These are phyloP conservation scores for Nakataea oryzae DNA, from an alignment of 2,329 filamentous ascomycete species.

Conservation along the genomic window DNA sequence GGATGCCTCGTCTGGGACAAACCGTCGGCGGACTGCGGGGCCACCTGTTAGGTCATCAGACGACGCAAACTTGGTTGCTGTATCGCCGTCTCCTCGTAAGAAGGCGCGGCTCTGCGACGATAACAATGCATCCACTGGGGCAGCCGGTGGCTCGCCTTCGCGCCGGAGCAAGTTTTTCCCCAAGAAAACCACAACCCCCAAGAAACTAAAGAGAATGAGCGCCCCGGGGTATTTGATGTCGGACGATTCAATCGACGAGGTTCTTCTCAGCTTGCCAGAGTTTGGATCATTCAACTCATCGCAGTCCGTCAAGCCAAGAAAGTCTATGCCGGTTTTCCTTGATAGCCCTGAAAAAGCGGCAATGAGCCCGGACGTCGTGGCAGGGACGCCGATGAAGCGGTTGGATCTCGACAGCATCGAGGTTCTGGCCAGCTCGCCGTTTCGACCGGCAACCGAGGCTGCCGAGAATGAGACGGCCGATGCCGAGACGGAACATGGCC, in stretches of 20 bases:
- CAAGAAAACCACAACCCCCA: slow-evolving; percentile 10
- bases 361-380: neutral
- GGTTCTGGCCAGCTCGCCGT: slow-evolving; percentile 2
- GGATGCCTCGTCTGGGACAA: slow-evolving; percentile 5
- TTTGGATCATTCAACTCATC: slow-evolving; percentile 22
- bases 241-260: slow-evolving; percentile 47
- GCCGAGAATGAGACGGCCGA: neutral
- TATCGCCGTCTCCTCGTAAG: slow-evolving; percentile 36
- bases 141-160: slow-evolving; percentile 13
- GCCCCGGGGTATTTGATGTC: slow-evolving; percentile 32
- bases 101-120: slow-evolving; percentile 46
- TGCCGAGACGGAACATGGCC: neutral
- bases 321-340: slow-evolving; percentile 35
- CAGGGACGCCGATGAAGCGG: neutral
- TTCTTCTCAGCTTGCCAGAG: slow-evolving; percentile 38
- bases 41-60: slow-evolving; percentile 5
- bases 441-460: neutral
- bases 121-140: slow-evolving; percentile 9
- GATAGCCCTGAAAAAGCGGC: slow-evolving; percentile 13
- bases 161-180: slow-evolving; percentile 47
- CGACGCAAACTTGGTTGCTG: neutral
- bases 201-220: slow-evolving; percentile 24
- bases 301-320: slow-evolving; percentile 25
- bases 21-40: slow-evolving; percentile 15
- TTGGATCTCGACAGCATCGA: neutral